Conservation (phyloP, 352 stramenopile genomes). For the Phytophthora sp. region DNA sequence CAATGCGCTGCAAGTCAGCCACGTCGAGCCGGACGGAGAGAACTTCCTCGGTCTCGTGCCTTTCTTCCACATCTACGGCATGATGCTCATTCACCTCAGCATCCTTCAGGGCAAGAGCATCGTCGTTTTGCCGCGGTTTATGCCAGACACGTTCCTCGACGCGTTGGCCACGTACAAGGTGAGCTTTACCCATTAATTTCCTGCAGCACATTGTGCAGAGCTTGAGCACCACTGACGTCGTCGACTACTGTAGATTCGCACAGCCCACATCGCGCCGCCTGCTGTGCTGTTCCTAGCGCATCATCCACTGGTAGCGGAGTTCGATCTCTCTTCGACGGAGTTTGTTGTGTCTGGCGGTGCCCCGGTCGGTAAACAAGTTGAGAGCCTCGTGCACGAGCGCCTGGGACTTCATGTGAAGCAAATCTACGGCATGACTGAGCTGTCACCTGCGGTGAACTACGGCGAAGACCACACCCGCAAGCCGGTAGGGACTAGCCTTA, state of each 20-base stretch:
- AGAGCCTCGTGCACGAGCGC: constrained; percentile 67
- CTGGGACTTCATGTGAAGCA: constrained; percentile 60
- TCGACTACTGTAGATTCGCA: constrained; percentile 37
- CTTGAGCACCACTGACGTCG: not conserved
- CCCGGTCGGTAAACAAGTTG: constrained; percentile 83
- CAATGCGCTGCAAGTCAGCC: constrained; percentile 87
- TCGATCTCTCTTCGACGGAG: constrained; percentile 80
- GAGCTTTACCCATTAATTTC: not conserved
- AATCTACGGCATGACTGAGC: constrained; percentile 73
- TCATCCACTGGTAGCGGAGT: constrained; percentile 85
- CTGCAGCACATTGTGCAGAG: not conserved
- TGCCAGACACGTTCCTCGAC: constrained; percentile 89
- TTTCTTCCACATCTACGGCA: constrained; percentile 97
- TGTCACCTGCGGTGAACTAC: constrained; percentile 44
- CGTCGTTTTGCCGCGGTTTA: constrained; percentile 90
- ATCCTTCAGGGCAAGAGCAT: constrained; percentile 83
- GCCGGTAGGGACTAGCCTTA: constrained; percentile 9
- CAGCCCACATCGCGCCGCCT: constrained; percentile 80
- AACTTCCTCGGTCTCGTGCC: constrained; percentile 79
- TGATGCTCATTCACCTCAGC: constrained; percentile 83
- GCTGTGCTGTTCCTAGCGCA: constrained; percentile 41
- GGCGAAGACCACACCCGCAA: constrained; percentile 36
- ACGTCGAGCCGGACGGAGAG: constrained; percentile 64
- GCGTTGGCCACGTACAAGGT: constrained; percentile 71
- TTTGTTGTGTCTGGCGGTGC: constrained; percentile 87